Evolutionary conservation across 2,329 filamentous ascomycete species (phyloP).

Genomic region (Lasiodiplodia hormozganensis): DNA sequence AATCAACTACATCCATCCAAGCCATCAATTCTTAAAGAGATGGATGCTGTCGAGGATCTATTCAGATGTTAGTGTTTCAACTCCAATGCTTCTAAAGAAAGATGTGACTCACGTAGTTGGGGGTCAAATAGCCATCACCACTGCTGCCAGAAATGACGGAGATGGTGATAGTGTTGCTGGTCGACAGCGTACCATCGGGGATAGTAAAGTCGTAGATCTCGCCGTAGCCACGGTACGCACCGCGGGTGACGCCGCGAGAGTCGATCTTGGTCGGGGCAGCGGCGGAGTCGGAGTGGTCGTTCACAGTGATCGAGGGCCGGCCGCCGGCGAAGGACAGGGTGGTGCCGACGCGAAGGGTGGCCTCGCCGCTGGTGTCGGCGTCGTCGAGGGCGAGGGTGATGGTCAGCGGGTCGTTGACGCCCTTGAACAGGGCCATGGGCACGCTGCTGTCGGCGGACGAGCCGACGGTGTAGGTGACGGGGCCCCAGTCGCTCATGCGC

Average conservation of each 20-base stretch:
- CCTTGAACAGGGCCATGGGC: conserved; percentile 71
- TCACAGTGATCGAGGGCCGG: conserved; percentile 64
- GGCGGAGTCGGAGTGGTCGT: conserved; percentile 60
- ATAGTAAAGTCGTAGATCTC: conserved; percentile 70
- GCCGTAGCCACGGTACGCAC: conserved; percentile 68
- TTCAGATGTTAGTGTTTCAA: neutral
- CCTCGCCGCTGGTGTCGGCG: conserved; percentile 52
- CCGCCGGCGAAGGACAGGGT: conserved; percentile 68
- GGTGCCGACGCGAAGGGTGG: conserved; percentile 69
- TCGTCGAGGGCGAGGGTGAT: conserved; percentile 65
- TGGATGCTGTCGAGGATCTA: conserved; percentile 33
- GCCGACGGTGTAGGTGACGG: conserved; percentile 67
- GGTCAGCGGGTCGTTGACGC: conserved; percentile 64
- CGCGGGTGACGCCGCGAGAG: conserved; percentile 69
- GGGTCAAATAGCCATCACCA: conserved; percentile 62
- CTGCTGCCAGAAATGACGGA: conserved; percentile 65
- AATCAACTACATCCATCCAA: neutral
- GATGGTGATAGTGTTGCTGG: conserved; percentile 68
- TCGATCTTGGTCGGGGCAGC: conserved; percentile 68
- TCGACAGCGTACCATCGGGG: conserved; percentile 65
- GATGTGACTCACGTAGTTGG: conserved; percentile 55
- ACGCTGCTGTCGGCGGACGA: conserved; percentile 60
- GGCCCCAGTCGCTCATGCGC: conserved; percentile 68
- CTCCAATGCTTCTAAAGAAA: too few species aligned
- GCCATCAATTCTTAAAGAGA: conserved; percentile 19